Percentiles rank a stretch among this genome's conserved stretches.
Conservation (phyloP, 148 eudicot species). For the Rhododendron simsii region DNA sequence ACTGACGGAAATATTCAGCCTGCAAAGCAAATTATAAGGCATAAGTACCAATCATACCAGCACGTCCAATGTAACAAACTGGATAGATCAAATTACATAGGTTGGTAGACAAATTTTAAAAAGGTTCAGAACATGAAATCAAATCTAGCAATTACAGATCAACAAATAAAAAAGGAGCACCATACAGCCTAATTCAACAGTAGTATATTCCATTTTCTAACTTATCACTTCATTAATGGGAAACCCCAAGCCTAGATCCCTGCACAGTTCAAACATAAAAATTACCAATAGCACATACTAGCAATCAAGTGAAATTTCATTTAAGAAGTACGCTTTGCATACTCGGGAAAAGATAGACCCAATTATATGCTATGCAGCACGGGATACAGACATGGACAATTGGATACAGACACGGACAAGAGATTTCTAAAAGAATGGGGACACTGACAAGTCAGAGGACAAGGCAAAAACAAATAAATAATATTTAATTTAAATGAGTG, state of each 20-base stretch:
- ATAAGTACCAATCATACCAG: neutral
- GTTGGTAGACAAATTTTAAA: neutral
- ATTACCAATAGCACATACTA: neutral
- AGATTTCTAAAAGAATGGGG: too few species aligned
- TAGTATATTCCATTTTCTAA: neutral
- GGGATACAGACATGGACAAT: too few species aligned
- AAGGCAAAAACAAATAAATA: too few species aligned
- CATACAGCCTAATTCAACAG: neutral
- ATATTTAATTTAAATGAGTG: too few species aligned
- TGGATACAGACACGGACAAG: too few species aligned
- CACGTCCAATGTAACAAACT: neutral
- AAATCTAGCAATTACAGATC: neutral
- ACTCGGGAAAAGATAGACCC: neutral
- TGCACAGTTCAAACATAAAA: neutral
- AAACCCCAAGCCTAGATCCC: neutral
- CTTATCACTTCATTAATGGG: neutral
- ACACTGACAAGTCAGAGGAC: too few species aligned
- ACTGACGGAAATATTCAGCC: slow-evolving; percentile 85
- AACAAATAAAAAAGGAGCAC: neutral
- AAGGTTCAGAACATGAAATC: neutral
- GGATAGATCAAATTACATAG: neutral
- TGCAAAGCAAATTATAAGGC: slow-evolving; percentile 23
- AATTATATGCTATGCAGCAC: neutral
- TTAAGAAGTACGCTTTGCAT: neutral
- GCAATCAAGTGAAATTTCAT: neutral